Evolutionary conservation across 2,329 filamentous ascomycete species (phyloP).

Genomic region (Monilinia fructigena): DNA sequence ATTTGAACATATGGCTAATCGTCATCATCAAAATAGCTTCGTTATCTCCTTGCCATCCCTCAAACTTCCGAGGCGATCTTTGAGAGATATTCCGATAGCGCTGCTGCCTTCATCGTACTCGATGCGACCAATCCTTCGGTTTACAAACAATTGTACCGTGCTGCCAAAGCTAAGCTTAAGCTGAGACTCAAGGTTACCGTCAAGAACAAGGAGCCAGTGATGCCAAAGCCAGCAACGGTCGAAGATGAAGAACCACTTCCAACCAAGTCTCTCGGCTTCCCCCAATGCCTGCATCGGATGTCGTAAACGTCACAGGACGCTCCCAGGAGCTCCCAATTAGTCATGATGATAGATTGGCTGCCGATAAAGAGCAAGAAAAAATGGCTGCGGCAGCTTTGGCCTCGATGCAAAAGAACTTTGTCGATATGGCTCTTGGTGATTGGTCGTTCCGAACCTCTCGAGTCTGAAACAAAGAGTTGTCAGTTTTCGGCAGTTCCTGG

Average conservation of each 20-base stretch:
- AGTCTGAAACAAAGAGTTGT: slow-evolving; percentile 18
- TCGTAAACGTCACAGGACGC: too few relatives aligned
- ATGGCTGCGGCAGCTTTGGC: slow-evolving; percentile 26
- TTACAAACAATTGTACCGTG: slow-evolving; percentile 95
- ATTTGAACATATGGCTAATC: slow-evolving; percentile 32
- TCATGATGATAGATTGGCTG: neutral
- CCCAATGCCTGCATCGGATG: slow-evolving; percentile 8
- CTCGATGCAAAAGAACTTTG: slow-evolving; percentile 36
- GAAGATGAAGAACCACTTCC: slow-evolving; percentile 48
- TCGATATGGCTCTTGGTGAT: slow-evolving; percentile 25
- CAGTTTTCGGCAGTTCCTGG: neutral
- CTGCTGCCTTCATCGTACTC: slow-evolving; percentile 74
- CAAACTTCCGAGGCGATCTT: slow-evolving; percentile 63
- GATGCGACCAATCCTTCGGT: slow-evolving; percentile 75
- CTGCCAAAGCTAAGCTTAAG: slow-evolving; percentile 97
- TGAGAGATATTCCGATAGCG: slow-evolving; percentile 95
- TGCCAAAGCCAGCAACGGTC: slow-evolving; percentile 45
- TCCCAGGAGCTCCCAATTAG: neutral
- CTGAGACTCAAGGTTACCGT: slow-evolving; percentile 77
- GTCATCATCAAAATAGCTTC: slow-evolving; percentile 55
- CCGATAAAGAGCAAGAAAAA: neutral
- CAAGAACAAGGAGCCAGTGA: slow-evolving; percentile 40
- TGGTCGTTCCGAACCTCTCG: slow-evolving; percentile 29
- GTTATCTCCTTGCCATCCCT: slow-evolving; percentile 64
- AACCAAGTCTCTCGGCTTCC: slow-evolving; percentile 28